Base-by-base conservation (phyloP, 495 filamentous ascomycete species). In the Daldinia childiae region DNA sequence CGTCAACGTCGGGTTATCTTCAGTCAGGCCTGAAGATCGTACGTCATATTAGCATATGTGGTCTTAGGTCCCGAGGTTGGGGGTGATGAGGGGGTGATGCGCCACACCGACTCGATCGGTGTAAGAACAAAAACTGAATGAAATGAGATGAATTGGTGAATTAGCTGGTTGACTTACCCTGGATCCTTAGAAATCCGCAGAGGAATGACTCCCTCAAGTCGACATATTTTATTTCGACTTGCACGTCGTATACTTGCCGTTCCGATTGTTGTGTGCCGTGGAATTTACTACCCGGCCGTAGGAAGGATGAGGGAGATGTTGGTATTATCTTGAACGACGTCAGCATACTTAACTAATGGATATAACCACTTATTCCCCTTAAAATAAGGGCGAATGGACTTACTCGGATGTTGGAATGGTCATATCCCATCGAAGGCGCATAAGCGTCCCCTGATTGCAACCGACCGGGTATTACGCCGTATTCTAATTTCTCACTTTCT, bases 221-320 rank as follows among this genome's bases (percentile, higher is more conserved):
- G 59, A 99, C 93, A 79, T 97, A 90, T 79, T 98, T 98, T 74
- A 99, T 92, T 76, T 98, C 94, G 48, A 99, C 96, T 68, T 97
- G 91, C 6, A 99, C 96, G 63, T 95, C 92, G 79, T 99, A 99
- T 5, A 90, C 86, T 71, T 96, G 93, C 45, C 89, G 87, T 72
- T 97, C 94, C 6, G 94, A 98, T 77, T 93, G 90, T 74, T 99
- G 96, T 9, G 92, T 95, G 51, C 96, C 96, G 34, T 85, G 84
- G 76, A 98, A 99, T 78, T 86, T 92, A 79, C 92, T 96, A 27
- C 95, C 94, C 1, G 94, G 89, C 41, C 93, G 91, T 26, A 99
- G 83, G 78, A 90, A 97, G 5, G 93, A 95, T 6, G 93, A 96
- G 2, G 92, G 86, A 4, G 86, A 85, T 24, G 84, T 83, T 3